phyloP scores from a whole-genome alignment of 805 yeast genomes.

The Yarrowia sp. region DNA sequence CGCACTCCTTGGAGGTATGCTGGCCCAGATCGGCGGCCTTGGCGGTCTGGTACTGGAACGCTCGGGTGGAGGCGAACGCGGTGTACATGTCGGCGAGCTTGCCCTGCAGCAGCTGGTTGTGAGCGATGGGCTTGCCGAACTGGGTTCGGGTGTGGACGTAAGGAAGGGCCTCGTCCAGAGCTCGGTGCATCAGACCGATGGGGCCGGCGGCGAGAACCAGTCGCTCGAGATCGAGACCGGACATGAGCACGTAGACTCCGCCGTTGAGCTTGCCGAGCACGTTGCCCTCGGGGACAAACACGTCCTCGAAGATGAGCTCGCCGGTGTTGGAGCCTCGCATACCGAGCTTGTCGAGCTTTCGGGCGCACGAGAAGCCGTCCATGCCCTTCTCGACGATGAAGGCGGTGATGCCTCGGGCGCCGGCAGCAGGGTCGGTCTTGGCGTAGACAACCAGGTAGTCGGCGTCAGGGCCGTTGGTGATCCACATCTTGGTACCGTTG shows the following conservation, averaged over 20 bases:
- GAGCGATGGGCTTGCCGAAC: conserved; percentile 49
- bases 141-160: conserved; percentile 49
- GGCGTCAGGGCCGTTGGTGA: conserved; percentile 51
- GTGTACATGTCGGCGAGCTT: conserved; percentile 50
- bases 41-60: conserved; percentile 47
- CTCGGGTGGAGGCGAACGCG: conserved; percentile 48
- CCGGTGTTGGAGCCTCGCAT: conserved; percentile 51
- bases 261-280: conserved; percentile 47
- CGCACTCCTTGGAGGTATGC: conserved; percentile 48
- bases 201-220: conserved; percentile 49
- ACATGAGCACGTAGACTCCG: conserved; percentile 49
- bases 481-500: conserved; percentile 50
- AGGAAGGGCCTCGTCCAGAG: conserved; percentile 48
- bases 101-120: conserved; percentile 49
- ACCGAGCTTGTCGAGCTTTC: conserved; percentile 50
- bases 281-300: conserved; percentile 48
- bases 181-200: conserved; percentile 48
- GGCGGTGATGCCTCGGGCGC: conserved; percentile 49
- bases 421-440: conserved; percentile 48
- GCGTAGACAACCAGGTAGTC: conserved; percentile 49
- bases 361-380: conserved; percentile 47
- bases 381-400: conserved; percentile 48
- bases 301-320: conserved; percentile 49
- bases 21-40: conserved; percentile 45
- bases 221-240: conserved; percentile 49